Evolutionary conservation across 371 early-diverging fungal genomes (phyloP), one percentile per base, ranked within the genome.

Genomic region (Mortierella sp.): DNA sequence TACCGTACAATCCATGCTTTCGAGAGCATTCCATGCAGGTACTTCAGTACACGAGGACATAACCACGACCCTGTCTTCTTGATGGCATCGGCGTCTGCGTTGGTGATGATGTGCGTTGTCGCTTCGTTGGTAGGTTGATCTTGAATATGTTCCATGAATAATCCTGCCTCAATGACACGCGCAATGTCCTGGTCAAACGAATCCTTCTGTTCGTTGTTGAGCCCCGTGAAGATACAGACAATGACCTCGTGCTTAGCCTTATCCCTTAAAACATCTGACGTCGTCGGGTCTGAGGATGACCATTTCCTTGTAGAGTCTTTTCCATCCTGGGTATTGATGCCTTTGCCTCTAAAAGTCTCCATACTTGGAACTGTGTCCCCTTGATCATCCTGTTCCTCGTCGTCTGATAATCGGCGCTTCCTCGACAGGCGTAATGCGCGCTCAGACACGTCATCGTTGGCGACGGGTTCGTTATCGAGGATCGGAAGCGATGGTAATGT

Each of bases 111-210:
- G 24, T 71, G 72, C 19, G 66, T 65, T 18, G 61, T 52, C 7
- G 52, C 38, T n/a, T 61, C 58, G 49, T 46, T 61, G 21, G 61
- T 60, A 13, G 54, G 45, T 18, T 71, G 61, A 19, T 71, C 61
- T 50, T 65, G 61, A 24, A 71, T 56, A 24, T 71, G 72, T 21
- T 64, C 72, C 72, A 71, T 65, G 3, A 61, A 46, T 19, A 71
- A 56, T 13, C 66, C 66, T 13, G 72, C 72, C 19, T 65, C 66
- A 30, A 71, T 61, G 14, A 71, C 46, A 2, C 61, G 60, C 1
- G 61, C 45, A 19, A 65, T 49, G n/a, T 56, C 57, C 14, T 39
- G 47, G 30, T 71, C 61, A 24, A 71, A 65, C 2, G 38, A 30
- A 10, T 56, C 42, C 23, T 49, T 49, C 14, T 65, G 66, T 14